Conservation (phyloP, 352 stramenopile genomes). For the Albugo candida region DNA sequence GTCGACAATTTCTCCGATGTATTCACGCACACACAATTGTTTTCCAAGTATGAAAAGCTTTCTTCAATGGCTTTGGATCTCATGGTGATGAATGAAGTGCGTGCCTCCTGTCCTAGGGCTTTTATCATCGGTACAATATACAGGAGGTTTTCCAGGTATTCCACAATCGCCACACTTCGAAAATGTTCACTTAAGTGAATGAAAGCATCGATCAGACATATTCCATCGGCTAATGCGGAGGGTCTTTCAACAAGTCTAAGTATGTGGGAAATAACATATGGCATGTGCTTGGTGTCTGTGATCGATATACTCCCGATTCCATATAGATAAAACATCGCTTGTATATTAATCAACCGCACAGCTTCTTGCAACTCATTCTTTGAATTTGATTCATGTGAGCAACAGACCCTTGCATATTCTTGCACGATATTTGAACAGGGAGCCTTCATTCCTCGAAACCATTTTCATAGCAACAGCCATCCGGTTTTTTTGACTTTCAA, state of each 20-base stretch:
- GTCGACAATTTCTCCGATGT: slow-evolving; percentile 13
- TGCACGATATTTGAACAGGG: slow-evolving; percentile 38
- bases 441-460: slow-evolving; percentile 22
- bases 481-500: slow-evolving; percentile 12
- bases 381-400: slow-evolving; percentile 19
- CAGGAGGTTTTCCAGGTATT: slow-evolving; percentile 46
- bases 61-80: too few species aligned
- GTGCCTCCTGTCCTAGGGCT: too few species aligned
- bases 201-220: slow-evolving; percentile 30
- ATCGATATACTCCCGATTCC: slow-evolving; percentile 32
- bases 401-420: slow-evolving; percentile 15
- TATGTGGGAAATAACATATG: slow-evolving; percentile 32
- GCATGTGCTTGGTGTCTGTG: slow-evolving; percentile 23
- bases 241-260: slow-evolving; percentile 23
- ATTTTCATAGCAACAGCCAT: slow-evolving; percentile 13
- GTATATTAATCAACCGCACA: slow-evolving; percentile 49
- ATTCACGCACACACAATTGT: too few species aligned
- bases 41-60: too few species aligned
- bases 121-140: slow-evolving; percentile 5
- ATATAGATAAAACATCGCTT: slow-evolving; percentile 51
- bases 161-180: slow-evolving; percentile 26
- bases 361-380: slow-evolving; percentile 37
- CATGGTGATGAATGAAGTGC: too few species aligned
- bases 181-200: slow-evolving; percentile 5
- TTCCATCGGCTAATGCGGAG: slow-evolving; percentile 28